Conservation (phyloP, 768 basidiomycete genomes). For the Symmetrospora coprosmae region DNA sequence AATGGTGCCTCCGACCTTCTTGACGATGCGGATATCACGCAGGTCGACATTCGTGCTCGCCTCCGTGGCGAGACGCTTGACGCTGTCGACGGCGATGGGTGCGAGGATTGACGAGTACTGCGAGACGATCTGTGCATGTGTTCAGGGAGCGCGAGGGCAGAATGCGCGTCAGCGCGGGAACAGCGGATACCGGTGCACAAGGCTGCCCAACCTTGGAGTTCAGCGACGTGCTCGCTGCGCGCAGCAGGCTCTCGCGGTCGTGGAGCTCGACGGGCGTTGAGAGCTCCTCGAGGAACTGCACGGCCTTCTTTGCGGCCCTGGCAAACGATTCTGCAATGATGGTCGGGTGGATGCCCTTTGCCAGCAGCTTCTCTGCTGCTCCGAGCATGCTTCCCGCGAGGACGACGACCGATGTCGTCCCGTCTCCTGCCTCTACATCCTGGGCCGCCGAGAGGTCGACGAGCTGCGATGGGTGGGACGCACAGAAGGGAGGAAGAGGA, state of each 20-base stretch:
- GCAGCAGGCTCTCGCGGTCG: conserved; percentile 67
- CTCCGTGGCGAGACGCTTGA: conserved; percentile 61
- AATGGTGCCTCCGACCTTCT: conserved; percentile 96
- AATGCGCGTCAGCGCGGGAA: neutral
- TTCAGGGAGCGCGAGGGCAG: neutral
- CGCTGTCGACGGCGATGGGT: conserved; percentile 96
- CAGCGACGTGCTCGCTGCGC: conserved; percentile 84
- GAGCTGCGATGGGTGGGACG: no score
- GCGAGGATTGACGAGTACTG: conserved; percentile 96
- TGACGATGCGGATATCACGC: conserved; percentile 86
- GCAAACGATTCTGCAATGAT: conserved; percentile 92
- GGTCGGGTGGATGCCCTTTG: conserved; percentile 87
- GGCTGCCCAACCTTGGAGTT: conserved; percentile 73
- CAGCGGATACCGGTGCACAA: no score
- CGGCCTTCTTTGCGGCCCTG: conserved; percentile 77
- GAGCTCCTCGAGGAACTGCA: conserved; percentile 83
- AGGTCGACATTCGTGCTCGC: conserved; percentile 75
- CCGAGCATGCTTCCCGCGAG: conserved; percentile 82
- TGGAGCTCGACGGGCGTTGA: conserved; percentile 80
- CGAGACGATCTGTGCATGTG: conserved; percentile 68
- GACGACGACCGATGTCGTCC: conserved; percentile 93
- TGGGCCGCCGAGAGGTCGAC: conserved; percentile 96
- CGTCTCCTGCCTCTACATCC: conserved; percentile 96
- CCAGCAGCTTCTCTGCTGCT: conserved; percentile 90
- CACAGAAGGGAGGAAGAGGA: neutral